Conservation (phyloP, 1,284 basidiomycete genomes). For the Chondrostereum purpureum region DNA sequence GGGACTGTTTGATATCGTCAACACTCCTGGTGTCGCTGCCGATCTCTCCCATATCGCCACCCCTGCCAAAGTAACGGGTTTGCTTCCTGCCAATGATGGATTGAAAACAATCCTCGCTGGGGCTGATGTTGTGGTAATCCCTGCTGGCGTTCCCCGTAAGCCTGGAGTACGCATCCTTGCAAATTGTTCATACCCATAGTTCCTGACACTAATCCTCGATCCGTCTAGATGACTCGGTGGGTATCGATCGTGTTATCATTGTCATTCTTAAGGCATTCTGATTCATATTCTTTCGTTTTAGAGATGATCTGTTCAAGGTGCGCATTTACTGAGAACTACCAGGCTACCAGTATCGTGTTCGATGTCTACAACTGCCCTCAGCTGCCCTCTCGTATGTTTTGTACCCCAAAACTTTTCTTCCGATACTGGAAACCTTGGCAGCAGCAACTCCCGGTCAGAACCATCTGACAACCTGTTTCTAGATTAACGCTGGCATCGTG, state of each 20-base stretch:
- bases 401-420: too few relatives aligned
- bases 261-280: constrained; percentile 4
- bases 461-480: constrained; percentile 13
- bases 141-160: constrained; percentile 96
- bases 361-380: too few relatives aligned
- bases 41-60: constrained; percentile 89
- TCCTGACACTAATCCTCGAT: constrained; percentile 7
- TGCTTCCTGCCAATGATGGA: constrained; percentile 68
- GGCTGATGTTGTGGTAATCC: constrained; percentile 91
- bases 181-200: constrained; percentile 3
- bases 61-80: constrained; percentile 74
- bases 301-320: constrained; percentile 94
- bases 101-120: constrained; percentile 80
- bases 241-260: constrained; percentile 16
- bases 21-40: constrained; percentile 92
- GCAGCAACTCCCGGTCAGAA: too few relatives aligned
- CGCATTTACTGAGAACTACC: constrained; percentile 12
- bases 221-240: constrained; percentile 68
- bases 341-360: too few relatives aligned
- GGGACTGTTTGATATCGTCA: constrained; percentile 92
- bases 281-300: constrained; percentile 15
- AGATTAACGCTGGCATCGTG: constrained; percentile 98
- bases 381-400: too few relatives aligned
- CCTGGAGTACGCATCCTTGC: constrained; percentile 61
- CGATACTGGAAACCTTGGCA: too few relatives aligned